Evolutionary conservation across 805 yeast genomes (phyloP), one percentile per base, ranked within the genome.

Genomic region (Saturnispora silvae): DNA sequence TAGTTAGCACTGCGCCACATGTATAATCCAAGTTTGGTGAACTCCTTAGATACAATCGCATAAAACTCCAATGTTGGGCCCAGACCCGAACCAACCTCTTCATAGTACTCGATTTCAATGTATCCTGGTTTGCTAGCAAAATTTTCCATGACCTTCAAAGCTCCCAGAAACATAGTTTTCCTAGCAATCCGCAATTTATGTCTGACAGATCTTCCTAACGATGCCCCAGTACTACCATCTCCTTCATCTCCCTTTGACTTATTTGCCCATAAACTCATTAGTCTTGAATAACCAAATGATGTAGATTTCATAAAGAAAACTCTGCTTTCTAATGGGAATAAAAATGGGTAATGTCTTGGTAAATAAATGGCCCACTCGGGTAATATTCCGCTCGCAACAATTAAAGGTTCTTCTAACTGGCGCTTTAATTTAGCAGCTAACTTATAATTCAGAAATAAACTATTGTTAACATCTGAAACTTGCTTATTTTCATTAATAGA

Each of bases 1-100:
- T 37, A 42, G 11, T 53, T 51, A n/a, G 29, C 38, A 28, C 53
- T 59, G 46, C 94, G 68, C 97, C 97, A 89, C 63, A 92, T 62
- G 7, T 57, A 58, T 33, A 78, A 57, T 20, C 65, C 65, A 35
- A 65, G 68, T 45, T 62, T 67, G 1, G 80, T 62, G 53, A 89
- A 85, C 44, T 78, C 86, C 40, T 66, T 73, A 0, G 96, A 85
- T 2, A 83, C 85, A 13, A 68, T 63, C 0, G 96, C 76, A 51
- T 85, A 89, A 52, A 92, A 89, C 57, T 89, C 98, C 45, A 87
- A 64, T 0, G 98, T 89, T 3, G 98, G 98, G 0, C 98, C 98
- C 31, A 86, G 61, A 0, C 98, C 98, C 0, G 95, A 79, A n/a
- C 97, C 98, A 5, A 70, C 95, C 54, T 89, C 98, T 45, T 80